Conservation (phyloP, 805 yeast genomes). For the Candida endomychidarum region DNA sequence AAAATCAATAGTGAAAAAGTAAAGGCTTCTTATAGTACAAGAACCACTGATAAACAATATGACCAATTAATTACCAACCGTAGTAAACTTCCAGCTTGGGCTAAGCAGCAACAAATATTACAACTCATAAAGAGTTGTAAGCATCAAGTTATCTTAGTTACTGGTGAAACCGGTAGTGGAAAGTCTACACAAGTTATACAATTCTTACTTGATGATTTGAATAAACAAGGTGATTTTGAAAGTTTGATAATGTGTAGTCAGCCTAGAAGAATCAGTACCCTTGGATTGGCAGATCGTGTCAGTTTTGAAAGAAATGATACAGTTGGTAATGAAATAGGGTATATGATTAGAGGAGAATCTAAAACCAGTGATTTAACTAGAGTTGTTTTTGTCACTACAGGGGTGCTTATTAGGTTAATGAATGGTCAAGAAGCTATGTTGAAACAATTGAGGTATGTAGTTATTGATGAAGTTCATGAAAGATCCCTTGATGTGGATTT, state of each 20-base stretch:
- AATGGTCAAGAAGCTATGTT: conserved; percentile 33
- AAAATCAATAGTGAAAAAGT: conserved; percentile 11
- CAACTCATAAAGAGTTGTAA: conserved; percentile 44
- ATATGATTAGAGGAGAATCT: conserved; percentile 86
- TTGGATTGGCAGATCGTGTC: conserved; percentile 91
- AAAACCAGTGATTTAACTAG: conserved; percentile 61
- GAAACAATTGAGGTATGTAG: conserved; percentile 61
- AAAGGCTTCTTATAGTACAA: conserved; percentile 26
- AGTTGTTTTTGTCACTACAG: conserved; percentile 87
- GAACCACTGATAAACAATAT: conserved; percentile 28
- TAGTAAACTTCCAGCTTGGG: conserved; percentile 80
- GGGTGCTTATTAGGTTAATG: conserved; percentile 70
- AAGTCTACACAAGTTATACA: conserved; percentile 95
- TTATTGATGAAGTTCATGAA: conserved; percentile 97
- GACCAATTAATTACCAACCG: conserved; percentile 44
- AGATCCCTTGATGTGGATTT: conserved; percentile 90
- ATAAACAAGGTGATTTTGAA: conserved; percentile 46
- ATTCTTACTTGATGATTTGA: conserved; percentile 72
- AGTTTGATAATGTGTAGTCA: conserved; percentile 83
- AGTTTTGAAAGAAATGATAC: conserved; percentile 71
- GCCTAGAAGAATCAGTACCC: conserved; percentile 93
- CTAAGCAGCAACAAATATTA: conserved; percentile 55
- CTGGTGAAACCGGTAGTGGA: conserved; percentile 98
- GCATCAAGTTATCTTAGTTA: conserved; percentile 70
- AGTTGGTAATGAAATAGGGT: conserved; percentile 81